Percentiles rank a stretch among this genome's conserved stretches.
These are phyloP conservation scores for Coemansia sp. DNA, from an alignment of 192 early-diverging fungal species.

Conservation along the genomic window DNA sequence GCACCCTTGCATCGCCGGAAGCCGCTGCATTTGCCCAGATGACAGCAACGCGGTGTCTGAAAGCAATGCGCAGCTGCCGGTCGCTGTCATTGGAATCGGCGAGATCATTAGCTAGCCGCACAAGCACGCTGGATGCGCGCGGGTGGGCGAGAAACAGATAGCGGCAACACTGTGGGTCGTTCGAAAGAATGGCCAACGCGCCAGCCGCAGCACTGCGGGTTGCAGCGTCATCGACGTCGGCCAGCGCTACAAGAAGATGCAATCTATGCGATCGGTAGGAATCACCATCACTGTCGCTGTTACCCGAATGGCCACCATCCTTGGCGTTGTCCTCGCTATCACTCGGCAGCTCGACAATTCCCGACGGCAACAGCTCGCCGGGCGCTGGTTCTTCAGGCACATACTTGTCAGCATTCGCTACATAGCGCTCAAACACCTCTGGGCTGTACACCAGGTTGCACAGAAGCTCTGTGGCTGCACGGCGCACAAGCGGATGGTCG, in stretches of 20 bases:
- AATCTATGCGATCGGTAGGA: conserved; percentile 59
- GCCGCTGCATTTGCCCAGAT: conserved; percentile 40
- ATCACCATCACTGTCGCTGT: conserved; percentile 6
- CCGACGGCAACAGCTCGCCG: conserved; percentile 11
- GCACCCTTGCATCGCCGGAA: conserved; percentile 30
- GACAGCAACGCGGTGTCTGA: conserved; percentile 42
- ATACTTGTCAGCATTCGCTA: conserved; percentile 31
- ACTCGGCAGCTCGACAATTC: conserved; percentile 36
- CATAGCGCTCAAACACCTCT: conserved; percentile 79
- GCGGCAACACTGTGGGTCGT: conserved; percentile 40
- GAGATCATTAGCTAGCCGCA: conserved; percentile 7
- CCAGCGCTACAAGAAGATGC: conserved; percentile 80
- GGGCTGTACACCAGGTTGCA: conserved; percentile 93
- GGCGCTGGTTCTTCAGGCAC: conserved; percentile 7
- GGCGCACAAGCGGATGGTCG: conserved; percentile 74
- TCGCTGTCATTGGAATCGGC: neutral
- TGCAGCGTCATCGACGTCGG: conserved; percentile 82
- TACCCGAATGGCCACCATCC: neutral
- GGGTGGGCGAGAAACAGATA: conserved; percentile 41
- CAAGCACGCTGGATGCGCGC: conserved; percentile 29
- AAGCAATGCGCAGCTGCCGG: neutral
- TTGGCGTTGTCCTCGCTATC: conserved; percentile 17
- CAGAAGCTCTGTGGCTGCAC: conserved; percentile 87
- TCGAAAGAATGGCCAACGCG: conserved; percentile 79
- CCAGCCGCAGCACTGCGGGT: conserved; percentile 86